A percentile compares a stretch with the other conserved stretches of the same genome.
Conservation (phyloP, 352 stramenopile species). For the Elongisporangium anandrum region DNA sequence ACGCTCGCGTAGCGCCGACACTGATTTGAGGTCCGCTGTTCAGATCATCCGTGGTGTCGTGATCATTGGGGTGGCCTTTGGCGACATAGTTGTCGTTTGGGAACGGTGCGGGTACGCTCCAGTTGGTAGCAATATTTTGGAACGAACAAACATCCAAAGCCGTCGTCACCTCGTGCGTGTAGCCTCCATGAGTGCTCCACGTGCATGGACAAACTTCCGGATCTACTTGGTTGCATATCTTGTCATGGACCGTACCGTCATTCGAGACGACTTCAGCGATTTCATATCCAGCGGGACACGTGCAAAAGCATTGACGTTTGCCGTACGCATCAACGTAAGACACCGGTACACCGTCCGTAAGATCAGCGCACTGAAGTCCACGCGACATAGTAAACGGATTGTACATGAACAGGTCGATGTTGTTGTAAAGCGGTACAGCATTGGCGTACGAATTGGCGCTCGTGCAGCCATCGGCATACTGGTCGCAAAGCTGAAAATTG, state of each 20-base stretch:
- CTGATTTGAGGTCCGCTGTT: conserved; percentile 11
- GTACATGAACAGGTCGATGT: conserved; percentile 55
- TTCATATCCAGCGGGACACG: conserved; percentile 36
- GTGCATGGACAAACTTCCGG: conserved; percentile 34
- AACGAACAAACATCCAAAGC: conserved; percentile 26
- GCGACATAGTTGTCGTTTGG: conserved; percentile 53
- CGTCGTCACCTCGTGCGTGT: conserved; percentile 21
- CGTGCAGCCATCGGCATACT: conserved; percentile 8
- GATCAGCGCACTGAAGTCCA: conserved; percentile 23
- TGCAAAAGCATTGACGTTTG: conserved; percentile 49
- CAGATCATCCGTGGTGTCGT: conserved; percentile 10
- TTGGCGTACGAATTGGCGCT: conserved; percentile 17
- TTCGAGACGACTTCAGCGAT: conserved; percentile 8
- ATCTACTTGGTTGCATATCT: conserved; percentile 20
- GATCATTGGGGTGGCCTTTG: conserved; percentile 28
- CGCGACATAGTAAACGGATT: conserved; percentile 49
- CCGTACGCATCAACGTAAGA: conserved; percentile 31
- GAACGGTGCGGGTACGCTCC: conserved; percentile 39
- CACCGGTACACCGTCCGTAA: conserved; percentile 33
- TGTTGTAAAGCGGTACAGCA: conserved; percentile 25
- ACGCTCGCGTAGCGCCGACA: no score
- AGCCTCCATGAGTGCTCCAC: conserved; percentile 31
- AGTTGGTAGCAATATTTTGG: conserved; percentile 27
- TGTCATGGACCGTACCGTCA: conserved; percentile 5
- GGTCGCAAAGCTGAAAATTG: conserved; percentile 33